Percentiles rank a stretch among this genome's conserved stretches.
Conservation (phyloP, 1,284 basidiomycete species). For the Irpex lacteus region DNA sequence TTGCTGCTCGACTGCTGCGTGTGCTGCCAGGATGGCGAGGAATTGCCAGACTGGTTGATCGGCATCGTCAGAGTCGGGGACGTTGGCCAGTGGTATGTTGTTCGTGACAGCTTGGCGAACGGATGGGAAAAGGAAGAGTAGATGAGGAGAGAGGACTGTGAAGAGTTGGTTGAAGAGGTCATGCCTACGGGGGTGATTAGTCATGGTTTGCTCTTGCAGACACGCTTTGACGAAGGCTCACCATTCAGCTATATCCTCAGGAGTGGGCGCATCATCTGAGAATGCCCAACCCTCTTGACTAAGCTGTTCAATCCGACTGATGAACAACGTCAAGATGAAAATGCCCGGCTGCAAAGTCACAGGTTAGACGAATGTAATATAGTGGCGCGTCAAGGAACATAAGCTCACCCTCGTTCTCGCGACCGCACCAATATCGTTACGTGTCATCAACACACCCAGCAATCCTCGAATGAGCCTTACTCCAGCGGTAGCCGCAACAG, state of each 20-base stretch:
- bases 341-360: slow-evolving; percentile 72
- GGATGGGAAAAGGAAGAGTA: slow-evolving; percentile 87
- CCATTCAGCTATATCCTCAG: slow-evolving; percentile 87
- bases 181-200: slow-evolving; percentile 50
- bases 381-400: slow-evolving; percentile 5
- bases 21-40: slow-evolving; percentile 85
- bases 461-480: slow-evolving; percentile 86
- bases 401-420: slow-evolving; percentile 74
- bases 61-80: slow-evolving; percentile 58
- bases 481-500: slow-evolving; percentile 75
- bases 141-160: slow-evolving; percentile 70
- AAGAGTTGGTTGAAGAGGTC: slow-evolving; percentile 85
- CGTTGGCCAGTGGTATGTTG: slow-evolving; percentile 30
- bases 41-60: slow-evolving; percentile 95
- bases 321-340: slow-evolving; percentile 87
- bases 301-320: slow-evolving; percentile 90
- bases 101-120: slow-evolving; percentile 61
- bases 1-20: slow-evolving; percentile 82
- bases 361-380: neutral
- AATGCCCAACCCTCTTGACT: slow-evolving; percentile 47
- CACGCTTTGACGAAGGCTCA: slow-evolving; percentile 30
- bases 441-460: slow-evolving; percentile 80
- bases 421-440: slow-evolving; percentile 73
- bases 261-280: slow-evolving; percentile 50
- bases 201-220: neutral